Evolutionary conservation across 176 grass and related monocot species (phyloP).

Genomic region (Eleusine coracana): DNA sequence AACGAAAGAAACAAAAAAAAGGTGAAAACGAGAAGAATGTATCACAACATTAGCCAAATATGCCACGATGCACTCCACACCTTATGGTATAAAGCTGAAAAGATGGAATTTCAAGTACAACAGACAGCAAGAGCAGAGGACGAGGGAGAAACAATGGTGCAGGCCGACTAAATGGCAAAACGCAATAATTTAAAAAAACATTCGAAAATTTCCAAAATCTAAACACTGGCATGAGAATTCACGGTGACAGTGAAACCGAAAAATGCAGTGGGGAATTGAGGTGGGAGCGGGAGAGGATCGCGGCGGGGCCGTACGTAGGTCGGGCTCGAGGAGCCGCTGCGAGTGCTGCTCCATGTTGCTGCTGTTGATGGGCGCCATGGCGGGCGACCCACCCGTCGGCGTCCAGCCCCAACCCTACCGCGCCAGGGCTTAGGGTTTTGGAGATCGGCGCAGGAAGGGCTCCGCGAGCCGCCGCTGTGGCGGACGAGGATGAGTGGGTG

Average conservation of each 20-base stretch:
- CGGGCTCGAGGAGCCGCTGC: constrained; percentile 76
- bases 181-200: neutral
- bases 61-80: neutral
- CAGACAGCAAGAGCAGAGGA: neutral
- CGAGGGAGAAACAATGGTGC: neutral
- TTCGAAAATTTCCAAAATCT: neutral
- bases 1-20: neutral
- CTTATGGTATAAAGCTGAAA: neutral
- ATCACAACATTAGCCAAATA: neutral
- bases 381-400: constrained; percentile 1
- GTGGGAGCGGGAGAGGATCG: neutral
- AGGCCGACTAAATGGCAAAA: neutral
- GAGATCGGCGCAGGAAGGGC: constrained; percentile 38
- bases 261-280: neutral
- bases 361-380: constrained; percentile 62
- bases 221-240: neutral
- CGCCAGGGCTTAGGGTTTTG: constrained; percentile 61
- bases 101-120: neutral
- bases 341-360: constrained; percentile 93
- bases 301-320: neutral
- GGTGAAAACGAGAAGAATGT: neutral
- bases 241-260: neutral
- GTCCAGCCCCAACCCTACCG: constrained; percentile 43
- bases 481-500: neutral
- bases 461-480: neutral